Percentiles rank a stretch among this genome's conserved stretches.
phyloP scores from a whole-genome alignment of 2,329 filamentous ascomycete species.

The Aspergillus tamarii region DNA sequence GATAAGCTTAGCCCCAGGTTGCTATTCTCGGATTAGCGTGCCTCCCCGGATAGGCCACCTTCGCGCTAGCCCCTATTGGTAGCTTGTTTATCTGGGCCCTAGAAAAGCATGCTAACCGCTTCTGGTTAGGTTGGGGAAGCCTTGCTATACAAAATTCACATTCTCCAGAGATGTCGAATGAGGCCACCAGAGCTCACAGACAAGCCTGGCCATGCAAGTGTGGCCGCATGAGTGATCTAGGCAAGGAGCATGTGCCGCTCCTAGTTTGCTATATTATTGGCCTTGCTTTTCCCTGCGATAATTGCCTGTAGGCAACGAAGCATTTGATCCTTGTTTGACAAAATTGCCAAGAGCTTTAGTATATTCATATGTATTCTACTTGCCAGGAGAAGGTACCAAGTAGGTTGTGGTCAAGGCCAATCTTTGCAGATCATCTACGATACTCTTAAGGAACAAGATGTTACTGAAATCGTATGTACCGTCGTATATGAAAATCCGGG shows the following conservation, averaged over 20 bases:
- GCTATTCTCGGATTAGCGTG: conserved; percentile 26
- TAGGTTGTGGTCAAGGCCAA: not conserved
- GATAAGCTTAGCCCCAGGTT: conserved; percentile 16
- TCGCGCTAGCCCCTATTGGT: conserved; percentile 7
- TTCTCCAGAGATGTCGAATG: not conserved
- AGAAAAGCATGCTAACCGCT: not conserved
- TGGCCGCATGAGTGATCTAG: not conserved
- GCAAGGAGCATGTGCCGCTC: not conserved
- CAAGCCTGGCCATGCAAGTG: conserved; percentile 9
- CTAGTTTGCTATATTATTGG: not conserved
- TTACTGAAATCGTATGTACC: not conserved
- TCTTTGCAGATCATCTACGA: not conserved
- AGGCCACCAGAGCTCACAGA: not conserved
- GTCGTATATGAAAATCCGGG: not conserved
- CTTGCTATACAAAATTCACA: not conserved
- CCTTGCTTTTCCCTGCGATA: not conserved
- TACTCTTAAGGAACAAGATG: not conserved
- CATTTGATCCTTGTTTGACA: not conserved
- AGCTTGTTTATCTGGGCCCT: conserved; percentile 16
- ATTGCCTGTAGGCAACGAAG: not conserved
- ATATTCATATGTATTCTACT: not conserved
- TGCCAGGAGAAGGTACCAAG: not conserved
- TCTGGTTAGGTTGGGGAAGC: not conserved
- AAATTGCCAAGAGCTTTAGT: not conserved
- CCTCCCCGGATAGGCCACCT: conserved; percentile 12